Base-by-base conservation (phyloP, 371 early-diverging fungal species). In the Saksenaea vasiformis region DNA sequence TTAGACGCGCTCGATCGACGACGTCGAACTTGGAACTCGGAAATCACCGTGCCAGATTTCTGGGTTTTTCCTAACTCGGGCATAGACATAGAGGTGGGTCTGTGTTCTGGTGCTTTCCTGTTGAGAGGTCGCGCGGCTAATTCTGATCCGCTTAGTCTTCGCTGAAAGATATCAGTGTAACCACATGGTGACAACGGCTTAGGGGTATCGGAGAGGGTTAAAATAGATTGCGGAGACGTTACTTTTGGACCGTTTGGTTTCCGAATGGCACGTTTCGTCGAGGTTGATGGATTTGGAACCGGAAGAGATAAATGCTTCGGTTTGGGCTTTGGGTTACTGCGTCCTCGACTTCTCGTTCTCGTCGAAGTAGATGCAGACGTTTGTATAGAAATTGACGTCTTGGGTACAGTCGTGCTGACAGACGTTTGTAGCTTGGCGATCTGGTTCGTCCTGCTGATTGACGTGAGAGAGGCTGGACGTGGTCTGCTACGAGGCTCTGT, bases 1-100 rank as follows among this genome's bases (percentile, higher is more conserved):
- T 65, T 65, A 4, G 65, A 59, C n/a, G 51, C 26, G 15, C 31
- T 54, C 19, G 27, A 17, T 37, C 26, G 61, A 7, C 36, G 51
- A 37, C 9, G 38, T 11, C 37, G 61, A 36, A 54, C 35, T 13
- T 47, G 64, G 44, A 27, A 9, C 22, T 61, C 19, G 62, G 54
- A 37, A 27, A 34, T 5, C 31, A 31, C 22, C 17, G 28, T 27
- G 51, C 41, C 14, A 35, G 54, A 13, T 13, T 5, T 31, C 27
- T 64, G 14, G 34, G 26, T 58, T 59, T 54, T 17, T 9, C 22
- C 54, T 22, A 47, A 22, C 22, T 47, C 51, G 24, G 51, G 51
- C 51, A 47, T n/a, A 19, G 51, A 47, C 51, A 47, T 47, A 22
- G 51, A 47, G 22, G 51, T 47, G 5, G 51, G 51, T 22, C 51